These are phyloP conservation scores for Entomortierella chlamydospora DNA, from an alignment of 192 early-diverging fungal genomes.

Conservation along the genomic window DNA sequence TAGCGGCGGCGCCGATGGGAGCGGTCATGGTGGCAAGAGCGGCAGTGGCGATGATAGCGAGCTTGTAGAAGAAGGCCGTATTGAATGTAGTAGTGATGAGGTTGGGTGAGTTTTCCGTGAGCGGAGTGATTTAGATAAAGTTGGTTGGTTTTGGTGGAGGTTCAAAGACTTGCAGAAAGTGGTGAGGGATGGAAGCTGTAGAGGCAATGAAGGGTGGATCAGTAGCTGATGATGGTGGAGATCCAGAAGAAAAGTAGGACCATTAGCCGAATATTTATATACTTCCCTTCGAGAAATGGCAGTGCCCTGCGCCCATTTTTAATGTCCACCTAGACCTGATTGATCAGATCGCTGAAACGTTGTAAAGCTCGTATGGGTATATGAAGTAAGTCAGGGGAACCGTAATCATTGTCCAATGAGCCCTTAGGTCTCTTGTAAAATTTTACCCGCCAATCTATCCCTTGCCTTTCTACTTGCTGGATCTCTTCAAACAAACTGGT, in stretches of 20 bases:
- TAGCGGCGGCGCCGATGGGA: conserved; percentile 2
- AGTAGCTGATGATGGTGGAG: conserved; percentile 6
- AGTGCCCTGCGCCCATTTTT: not conserved
- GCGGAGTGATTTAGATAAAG: not conserved
- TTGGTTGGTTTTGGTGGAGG: not conserved
- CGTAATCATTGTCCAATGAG: conserved; percentile 3
- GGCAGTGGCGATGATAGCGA: conserved; percentile 45
- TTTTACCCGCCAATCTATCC: not conserved
- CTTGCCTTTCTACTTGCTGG: not conserved
- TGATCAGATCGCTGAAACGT: not conserved
- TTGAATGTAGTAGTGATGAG: conserved; percentile 4
- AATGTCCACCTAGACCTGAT: not conserved
- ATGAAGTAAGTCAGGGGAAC: not conserved
- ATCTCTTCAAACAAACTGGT: no score
- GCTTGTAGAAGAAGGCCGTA: conserved; percentile 48
- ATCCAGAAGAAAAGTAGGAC: not conserved
- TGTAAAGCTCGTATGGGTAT: not conserved
- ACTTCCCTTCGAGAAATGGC: not conserved
- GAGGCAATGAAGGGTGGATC: not conserved
- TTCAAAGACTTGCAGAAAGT: not conserved
- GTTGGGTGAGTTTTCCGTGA: not conserved
- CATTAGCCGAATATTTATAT: conserved; percentile 5
- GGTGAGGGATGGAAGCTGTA: conserved; percentile 5
- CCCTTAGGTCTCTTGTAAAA: conserved; percentile 22
- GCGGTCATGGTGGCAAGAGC: conserved; percentile 34